A percentile compares a stretch with the other conserved stretches of the same genome.
Conservation (phyloP, 768 basidiomycete species). For the Tulasnella sp. region DNA sequence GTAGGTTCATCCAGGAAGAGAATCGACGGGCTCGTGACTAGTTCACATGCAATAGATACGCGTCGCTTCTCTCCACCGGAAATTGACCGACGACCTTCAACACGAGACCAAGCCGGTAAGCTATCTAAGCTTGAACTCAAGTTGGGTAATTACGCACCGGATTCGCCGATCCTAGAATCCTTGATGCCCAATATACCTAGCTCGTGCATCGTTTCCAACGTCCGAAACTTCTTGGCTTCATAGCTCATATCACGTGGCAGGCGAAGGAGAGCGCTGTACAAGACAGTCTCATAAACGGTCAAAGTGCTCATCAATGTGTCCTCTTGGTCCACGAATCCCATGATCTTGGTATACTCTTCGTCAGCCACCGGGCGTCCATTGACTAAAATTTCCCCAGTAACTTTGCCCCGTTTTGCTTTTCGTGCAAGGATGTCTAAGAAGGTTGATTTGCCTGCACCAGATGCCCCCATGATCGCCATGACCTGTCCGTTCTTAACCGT, state of each 20-base stretch:
- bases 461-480: slow-evolving; percentile 94
- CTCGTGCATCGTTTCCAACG: slow-evolving; percentile 92
- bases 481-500: slow-evolving; percentile 80
- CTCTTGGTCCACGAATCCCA: slow-evolving; percentile 97
- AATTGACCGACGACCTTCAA: slow-evolving; percentile 69
- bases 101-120: background rate
- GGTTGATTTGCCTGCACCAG: slow-evolving; percentile 93
- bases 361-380: slow-evolving; percentile 74
- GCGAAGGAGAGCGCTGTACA: slow-evolving; percentile 84
- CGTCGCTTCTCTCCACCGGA: slow-evolving; percentile 96
- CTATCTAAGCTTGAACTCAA: background rate
- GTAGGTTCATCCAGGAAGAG: slow-evolving; percentile 97
- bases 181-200: slow-evolving; percentile 86
- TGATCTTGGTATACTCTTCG: slow-evolving; percentile 69
- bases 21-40: slow-evolving; percentile 94
- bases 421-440: slow-evolving; percentile 92
- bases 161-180: slow-evolving; percentile 80
- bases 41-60: slow-evolving; percentile 94
- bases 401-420: slow-evolving; percentile 72
- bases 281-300: slow-evolving; percentile 95
- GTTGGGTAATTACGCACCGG: slow-evolving; percentile 45
- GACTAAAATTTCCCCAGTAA: slow-evolving; percentile 65
- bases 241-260: slow-evolving; percentile 91
- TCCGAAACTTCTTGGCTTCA: slow-evolving; percentile 90
- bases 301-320: slow-evolving; percentile 95